A percentile compares a stretch with the other conserved stretches of the same genome.
These are phyloP conservation scores for Blastocystis sp. DNA, from an alignment of 352 stramenopile species.

Conservation along the genomic window DNA sequence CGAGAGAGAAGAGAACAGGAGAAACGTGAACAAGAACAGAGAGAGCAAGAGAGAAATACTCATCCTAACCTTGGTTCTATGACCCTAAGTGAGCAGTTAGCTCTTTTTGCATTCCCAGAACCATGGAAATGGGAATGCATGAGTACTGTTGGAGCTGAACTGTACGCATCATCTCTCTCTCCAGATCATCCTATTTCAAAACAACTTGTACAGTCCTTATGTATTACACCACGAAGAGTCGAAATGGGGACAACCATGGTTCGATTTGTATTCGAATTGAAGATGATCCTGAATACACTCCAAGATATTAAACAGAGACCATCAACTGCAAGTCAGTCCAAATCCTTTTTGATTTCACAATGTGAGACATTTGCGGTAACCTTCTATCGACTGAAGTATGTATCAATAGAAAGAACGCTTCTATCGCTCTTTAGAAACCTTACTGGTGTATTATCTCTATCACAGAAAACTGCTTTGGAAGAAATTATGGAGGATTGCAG, in stretches of 20 bases:
- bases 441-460: not conserved
- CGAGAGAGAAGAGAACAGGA: not conserved
- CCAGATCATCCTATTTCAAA: not conserved
- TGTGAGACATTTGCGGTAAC: not conserved
- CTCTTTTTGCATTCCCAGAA: not conserved
- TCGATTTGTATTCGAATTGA: not conserved
- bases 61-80: not conserved
- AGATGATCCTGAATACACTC: not conserved
- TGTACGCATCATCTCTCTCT: not conserved
- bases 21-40: not conserved
- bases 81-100: not conserved
- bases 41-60: not conserved
- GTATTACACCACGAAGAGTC: not conserved
- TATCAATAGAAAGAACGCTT: not conserved
- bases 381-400: not conserved
- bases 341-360: not conserved
- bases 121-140: constrained; percentile 6
- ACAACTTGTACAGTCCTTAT: not conserved
- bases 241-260: not conserved
- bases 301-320: not conserved
- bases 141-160: not conserved
- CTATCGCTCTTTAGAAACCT: not conserved
- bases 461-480: not conserved
- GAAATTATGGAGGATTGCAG: not conserved
- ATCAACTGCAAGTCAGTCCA: not conserved